These are phyloP conservation scores for Boletus vermiculosoides DNA, from an alignment of 768 basidiomycete species.

Conservation along the genomic window DNA sequence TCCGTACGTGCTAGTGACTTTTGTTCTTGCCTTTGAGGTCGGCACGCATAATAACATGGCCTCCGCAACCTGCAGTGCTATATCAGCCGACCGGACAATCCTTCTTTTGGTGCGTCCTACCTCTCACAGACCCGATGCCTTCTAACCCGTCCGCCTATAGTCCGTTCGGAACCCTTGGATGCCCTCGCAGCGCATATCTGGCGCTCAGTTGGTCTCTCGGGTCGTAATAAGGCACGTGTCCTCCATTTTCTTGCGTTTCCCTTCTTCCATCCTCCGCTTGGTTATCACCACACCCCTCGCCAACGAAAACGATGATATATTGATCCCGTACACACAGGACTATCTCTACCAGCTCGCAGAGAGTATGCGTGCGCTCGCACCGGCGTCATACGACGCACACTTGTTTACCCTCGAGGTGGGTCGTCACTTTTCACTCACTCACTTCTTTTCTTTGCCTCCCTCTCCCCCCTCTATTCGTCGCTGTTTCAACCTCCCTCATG, in stretches of 20 bases:
- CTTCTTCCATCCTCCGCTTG: not conserved
- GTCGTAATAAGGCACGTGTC: slow-evolving; percentile 71
- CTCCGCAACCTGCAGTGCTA: slow-evolving; percentile 58
- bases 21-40: not conserved
- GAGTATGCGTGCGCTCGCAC: slow-evolving; percentile 71
- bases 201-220: slow-evolving; percentile 77
- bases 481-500: not conserved
- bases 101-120: not conserved
- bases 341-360: slow-evolving; percentile 80
- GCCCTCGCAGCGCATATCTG: slow-evolving; percentile 67
- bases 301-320: no score
- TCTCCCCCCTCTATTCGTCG: no score
- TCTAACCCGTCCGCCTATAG: slow-evolving; percentile 37
- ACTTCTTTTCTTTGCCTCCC: no score
- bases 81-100: slow-evolving; percentile 74
- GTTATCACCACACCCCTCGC: no score
- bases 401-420: slow-evolving; percentile 72
- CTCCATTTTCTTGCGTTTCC: not conserved
- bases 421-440: not conserved
- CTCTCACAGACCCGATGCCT: no score
- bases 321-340: slow-evolving; percentile 48
- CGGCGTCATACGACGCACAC: slow-evolving; percentile 72
- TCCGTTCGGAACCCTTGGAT: slow-evolving; percentile 76
- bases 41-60: not conserved
- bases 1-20: not conserved